Percentiles rank a stretch among this genome's conserved stretches.
These are phyloP conservation scores for Flaveria sonorensis DNA, from an alignment of 129 eudicot species.

Conservation along the genomic window DNA sequence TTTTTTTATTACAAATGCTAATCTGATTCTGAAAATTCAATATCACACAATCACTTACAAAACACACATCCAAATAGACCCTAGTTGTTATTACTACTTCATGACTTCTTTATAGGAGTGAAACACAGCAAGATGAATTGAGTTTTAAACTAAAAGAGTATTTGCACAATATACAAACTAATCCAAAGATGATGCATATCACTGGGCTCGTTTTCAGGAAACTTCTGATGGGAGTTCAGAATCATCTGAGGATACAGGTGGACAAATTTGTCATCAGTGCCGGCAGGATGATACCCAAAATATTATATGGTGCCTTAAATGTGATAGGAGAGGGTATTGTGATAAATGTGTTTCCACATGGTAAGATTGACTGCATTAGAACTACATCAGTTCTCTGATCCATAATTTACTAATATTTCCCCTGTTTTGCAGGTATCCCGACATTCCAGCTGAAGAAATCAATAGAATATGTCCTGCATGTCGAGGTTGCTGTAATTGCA, in stretches of 20 bases:
- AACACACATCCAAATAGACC: neutral
- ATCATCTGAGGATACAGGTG: constrained; percentile 76
- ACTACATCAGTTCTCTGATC: neutral
- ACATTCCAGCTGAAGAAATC: constrained; percentile 67
- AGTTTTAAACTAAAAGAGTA: neutral
- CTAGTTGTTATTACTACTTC: constrained; percentile 4
- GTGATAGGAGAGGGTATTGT: constrained; percentile 94
- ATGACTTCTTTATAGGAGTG: neutral
- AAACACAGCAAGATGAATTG: constrained; percentile 2
- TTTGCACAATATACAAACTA: neutral
- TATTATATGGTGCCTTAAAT: constrained; percentile 76
- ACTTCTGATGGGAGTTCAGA: constrained; percentile 76
- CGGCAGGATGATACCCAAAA: constrained; percentile 49
- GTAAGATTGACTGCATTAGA: constrained; percentile 45
- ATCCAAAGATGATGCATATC: neutral
- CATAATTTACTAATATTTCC: constrained; percentile 1
- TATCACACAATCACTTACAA: neutral
- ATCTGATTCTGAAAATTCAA: neutral
- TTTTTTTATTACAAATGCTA: neutral
- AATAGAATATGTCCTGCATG: constrained; percentile 88
- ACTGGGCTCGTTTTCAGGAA: constrained; percentile 47
- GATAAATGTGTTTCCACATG: constrained; percentile 75
- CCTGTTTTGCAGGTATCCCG: constrained; percentile 64
- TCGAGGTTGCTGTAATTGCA: constrained; percentile 86
- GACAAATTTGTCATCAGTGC: constrained; percentile 91